Percentiles rank a stretch among this genome's conserved stretches.
These are phyloP conservation scores for Cicer chorassanicum DNA, from an alignment of 306 rosid species.

Conservation along the genomic window DNA sequence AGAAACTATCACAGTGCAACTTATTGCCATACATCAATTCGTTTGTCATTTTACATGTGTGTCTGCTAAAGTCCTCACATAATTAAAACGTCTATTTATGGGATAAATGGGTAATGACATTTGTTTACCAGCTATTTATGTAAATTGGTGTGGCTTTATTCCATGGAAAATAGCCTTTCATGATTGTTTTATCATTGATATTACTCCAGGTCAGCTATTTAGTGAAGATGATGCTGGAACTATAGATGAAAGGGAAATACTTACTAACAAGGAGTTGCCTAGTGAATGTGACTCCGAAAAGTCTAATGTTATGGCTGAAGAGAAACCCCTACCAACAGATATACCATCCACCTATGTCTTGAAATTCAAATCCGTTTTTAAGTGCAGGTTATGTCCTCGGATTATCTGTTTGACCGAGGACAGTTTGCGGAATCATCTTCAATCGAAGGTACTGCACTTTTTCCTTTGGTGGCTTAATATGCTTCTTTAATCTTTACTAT, in stretches of 20 bases:
- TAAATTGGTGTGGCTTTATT: not conserved
- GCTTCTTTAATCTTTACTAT: slow-evolving; percentile 6
- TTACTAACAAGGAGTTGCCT: slow-evolving; percentile 40
- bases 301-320: slow-evolving; percentile 42
- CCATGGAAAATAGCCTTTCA: slow-evolving; percentile 24
- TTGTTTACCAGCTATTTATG: not conserved
- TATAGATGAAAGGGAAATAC: slow-evolving; percentile 46
- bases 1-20: slow-evolving; percentile 1
- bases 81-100: not conserved
- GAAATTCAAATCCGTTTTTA: slow-evolving; percentile 77
- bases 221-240: slow-evolving; percentile 63
- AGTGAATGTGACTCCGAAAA: slow-evolving; percentile 46
- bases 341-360: slow-evolving; percentile 52
- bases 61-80: not conserved
- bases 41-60: not conserved
- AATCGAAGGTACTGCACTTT: slow-evolving; percentile 72
- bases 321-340: slow-evolving; percentile 48
- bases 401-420: slow-evolving; percentile 83
- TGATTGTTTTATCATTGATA: slow-evolving; percentile 40
- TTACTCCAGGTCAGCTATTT: slow-evolving; percentile 53
- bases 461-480: slow-evolving; percentile 33
- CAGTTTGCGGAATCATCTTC: slow-evolving; percentile 74
- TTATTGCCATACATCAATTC: not conserved
- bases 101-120: not conserved
- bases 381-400: slow-evolving; percentile 91